Conservation (phyloP, 345 rosid genomes). For the Streptanthus diversifolius region DNA sequence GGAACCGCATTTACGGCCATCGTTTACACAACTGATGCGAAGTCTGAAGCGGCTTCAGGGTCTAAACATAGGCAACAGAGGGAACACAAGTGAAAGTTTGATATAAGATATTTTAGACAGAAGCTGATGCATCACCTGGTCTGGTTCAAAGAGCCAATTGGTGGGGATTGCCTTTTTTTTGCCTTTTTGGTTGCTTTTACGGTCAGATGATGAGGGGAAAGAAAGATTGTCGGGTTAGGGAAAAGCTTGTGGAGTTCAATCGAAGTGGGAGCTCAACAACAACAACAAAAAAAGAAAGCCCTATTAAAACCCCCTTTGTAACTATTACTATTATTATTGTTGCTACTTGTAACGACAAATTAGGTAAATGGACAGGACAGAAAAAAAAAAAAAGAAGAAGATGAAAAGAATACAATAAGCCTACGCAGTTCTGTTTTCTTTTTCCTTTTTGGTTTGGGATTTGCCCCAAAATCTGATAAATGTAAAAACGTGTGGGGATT, state of each 20-base stretch:
- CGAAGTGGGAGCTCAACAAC: slow-evolving; percentile 88
- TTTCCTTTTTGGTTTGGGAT: not conserved
- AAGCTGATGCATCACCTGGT: slow-evolving; percentile 28
- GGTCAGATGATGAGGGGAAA: slow-evolving; percentile 34
- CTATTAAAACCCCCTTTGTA: slow-evolving; percentile 40
- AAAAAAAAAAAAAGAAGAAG: not conserved
- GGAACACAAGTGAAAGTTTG: slow-evolving; percentile 32
- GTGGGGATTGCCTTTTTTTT: slow-evolving; percentile 19
- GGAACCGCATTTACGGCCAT: slow-evolving; percentile 80
- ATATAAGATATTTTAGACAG: slow-evolving; percentile 37
- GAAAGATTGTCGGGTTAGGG: slow-evolving; percentile 31
- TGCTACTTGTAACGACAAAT: slow-evolving; percentile 23
- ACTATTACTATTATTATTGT: slow-evolving; percentile 24
- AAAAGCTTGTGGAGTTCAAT: slow-evolving; percentile 71
- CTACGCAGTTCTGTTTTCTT: not conserved
- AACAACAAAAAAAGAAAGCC: slow-evolving; percentile 35
- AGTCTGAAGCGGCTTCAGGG: slow-evolving; percentile 60
- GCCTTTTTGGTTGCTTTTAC: slow-evolving; percentile 10
- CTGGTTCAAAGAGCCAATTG: slow-evolving; percentile 66
- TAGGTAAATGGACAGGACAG: slow-evolving; percentile 26
- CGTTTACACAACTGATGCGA: slow-evolving; percentile 74
- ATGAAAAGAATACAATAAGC: slow-evolving; percentile 10
- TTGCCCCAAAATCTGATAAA: slow-evolving; percentile 23
- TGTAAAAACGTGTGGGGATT: slow-evolving; percentile 30
- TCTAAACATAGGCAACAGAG: slow-evolving; percentile 44